Conservation (phyloP, 345 rosid species). For the Gossypium bickii region DNA sequence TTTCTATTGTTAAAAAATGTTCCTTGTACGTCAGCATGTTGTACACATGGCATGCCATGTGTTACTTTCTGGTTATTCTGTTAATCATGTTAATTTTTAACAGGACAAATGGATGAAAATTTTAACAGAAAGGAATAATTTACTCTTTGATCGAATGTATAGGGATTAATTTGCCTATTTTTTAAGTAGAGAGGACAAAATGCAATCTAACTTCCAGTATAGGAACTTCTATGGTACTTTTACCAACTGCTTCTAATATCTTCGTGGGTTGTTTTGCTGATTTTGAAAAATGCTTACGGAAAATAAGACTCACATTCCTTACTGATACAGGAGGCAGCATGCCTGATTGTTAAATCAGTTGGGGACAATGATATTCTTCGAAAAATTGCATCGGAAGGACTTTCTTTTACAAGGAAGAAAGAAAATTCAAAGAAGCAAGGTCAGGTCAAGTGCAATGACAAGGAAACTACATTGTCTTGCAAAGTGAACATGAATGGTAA, state of each 20-base stretch:
- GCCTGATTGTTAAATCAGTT: constrained; percentile 61
- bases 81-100: too few species aligned
- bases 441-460: constrained; percentile 24
- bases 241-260: constrained; percentile 8
- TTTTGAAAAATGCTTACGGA: constrained; percentile 1
- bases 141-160: too few species aligned
- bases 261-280: not conserved
- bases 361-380: constrained; percentile 66
- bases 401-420: constrained; percentile 44
- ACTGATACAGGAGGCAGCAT: constrained; percentile 67
- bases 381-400: constrained; percentile 48
- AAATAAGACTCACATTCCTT: constrained; percentile 10
- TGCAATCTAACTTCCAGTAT: too few species aligned
- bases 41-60: too few species aligned
- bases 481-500: constrained; percentile 39
- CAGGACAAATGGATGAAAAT: too few species aligned
- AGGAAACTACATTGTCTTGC: constrained; percentile 27
- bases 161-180: too few species aligned
- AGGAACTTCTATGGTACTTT: too few species aligned
- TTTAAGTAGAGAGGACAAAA: too few species aligned
- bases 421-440: constrained; percentile 49
- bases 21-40: too few species aligned
- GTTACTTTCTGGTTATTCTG: too few species aligned
- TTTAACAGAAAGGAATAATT: too few species aligned
- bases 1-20: too few species aligned